These are phyloP conservation scores for Hypoxylon sp. DNA, from an alignment of 2,329 filamentous ascomycete genomes.

Conservation along the genomic window DNA sequence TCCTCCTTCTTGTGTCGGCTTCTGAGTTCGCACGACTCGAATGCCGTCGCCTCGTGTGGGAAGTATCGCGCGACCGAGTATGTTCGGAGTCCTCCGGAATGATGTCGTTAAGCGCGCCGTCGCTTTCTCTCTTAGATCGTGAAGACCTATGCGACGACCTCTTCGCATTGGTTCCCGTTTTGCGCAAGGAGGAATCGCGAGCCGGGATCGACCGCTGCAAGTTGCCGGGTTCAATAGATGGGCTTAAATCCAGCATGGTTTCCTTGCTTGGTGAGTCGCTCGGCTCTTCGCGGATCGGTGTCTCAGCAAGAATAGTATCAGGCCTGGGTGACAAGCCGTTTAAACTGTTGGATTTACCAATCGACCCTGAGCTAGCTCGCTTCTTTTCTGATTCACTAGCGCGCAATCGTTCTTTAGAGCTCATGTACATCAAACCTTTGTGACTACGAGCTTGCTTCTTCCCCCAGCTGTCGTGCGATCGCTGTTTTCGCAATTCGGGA, in stretches of 20 bases:
- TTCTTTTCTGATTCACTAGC: constrained; percentile 75
- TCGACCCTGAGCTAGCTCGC: constrained; percentile 62
- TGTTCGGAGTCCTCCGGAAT: constrained; percentile 63
- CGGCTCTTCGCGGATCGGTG: constrained; percentile 70
- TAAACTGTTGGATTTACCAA: constrained; percentile 59
- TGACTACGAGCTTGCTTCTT: constrained; percentile 68
- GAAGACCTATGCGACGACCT: constrained; percentile 67
- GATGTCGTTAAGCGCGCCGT: constrained; percentile 55
- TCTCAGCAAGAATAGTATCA: constrained; percentile 68
- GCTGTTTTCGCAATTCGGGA: constrained; percentile 66
- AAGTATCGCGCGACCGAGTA: constrained; percentile 39
- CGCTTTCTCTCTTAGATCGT: constrained; percentile 66
- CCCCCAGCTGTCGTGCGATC: constrained; percentile 75
- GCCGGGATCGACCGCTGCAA: constrained; percentile 67
- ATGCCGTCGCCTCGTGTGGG: constrained; percentile 47
- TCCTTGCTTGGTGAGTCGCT: constrained; percentile 41
- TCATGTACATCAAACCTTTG: constrained; percentile 80
- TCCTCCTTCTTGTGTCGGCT: constrained; percentile 45
- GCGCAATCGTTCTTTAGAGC: constrained; percentile 76
- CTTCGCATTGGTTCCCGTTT: constrained; percentile 67
- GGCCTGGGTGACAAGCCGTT: constrained; percentile 57
- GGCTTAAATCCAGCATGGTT: constrained; percentile 40
- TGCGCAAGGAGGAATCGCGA: constrained; percentile 78
- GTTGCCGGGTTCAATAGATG: constrained; percentile 47
- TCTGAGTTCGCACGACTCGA: constrained; percentile 47